phyloP scores from a whole-genome alignment of 2,329 filamentous ascomycete genomes.

The Fonsecaea nubica region DNA sequence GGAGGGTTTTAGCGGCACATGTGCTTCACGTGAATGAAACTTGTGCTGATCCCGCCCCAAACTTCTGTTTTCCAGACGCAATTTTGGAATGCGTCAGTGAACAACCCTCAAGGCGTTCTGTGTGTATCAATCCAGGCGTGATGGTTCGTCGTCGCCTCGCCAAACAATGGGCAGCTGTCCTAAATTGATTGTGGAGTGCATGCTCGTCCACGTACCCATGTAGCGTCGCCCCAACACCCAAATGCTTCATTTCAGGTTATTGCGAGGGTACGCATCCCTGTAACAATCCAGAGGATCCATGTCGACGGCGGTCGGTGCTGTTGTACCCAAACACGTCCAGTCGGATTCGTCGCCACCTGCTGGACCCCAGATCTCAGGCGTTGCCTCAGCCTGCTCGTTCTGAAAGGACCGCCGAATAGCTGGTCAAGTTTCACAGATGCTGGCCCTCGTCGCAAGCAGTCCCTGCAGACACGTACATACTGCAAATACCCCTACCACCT shows the following conservation, averaged over 20 bases:
- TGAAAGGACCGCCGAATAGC: background rate
- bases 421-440: background rate
- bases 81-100: conserved; percentile 1
- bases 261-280: background rate
- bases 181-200: background rate
- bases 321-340: conserved; percentile 12
- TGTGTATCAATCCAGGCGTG: background rate
- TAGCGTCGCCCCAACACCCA: background rate
- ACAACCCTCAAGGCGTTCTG: background rate
- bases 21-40: background rate
- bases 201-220: background rate
- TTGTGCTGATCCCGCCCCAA: conserved; percentile 4
- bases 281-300: background rate
- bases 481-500: background rate
- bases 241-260: conserved; percentile 7
- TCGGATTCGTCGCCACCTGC: conserved; percentile 17
- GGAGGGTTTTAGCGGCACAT: background rate
- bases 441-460: background rate
- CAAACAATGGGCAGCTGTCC: background rate
- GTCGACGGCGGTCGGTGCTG: background rate
- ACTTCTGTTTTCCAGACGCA: background rate
- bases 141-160: conserved; percentile 1
- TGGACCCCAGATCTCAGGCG: conserved; percentile 3
- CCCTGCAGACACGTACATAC: conserved; percentile 1
- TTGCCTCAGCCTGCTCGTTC: conserved; percentile 18